Evolutionary conservation across 179 eudicot species (phyloP), one percentile per base, ranked within the genome.

Genomic region (Amaranthus tricolor): DNA sequence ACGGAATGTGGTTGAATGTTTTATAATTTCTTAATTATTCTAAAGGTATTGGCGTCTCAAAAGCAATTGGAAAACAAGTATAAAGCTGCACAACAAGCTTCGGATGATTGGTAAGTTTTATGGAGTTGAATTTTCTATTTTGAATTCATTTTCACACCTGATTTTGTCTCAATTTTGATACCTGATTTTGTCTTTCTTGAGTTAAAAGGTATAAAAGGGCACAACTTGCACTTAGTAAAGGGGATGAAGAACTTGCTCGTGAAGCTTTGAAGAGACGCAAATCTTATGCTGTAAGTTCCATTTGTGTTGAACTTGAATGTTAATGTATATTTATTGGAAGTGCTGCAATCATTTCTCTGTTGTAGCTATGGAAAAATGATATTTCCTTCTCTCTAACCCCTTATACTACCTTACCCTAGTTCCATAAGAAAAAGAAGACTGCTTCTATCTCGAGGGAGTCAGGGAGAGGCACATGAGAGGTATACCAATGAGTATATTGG

Each of bases 181-280:
- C 19, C 19, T 62, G 55, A 21, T 48, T 19, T 73, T 17, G 17
- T 56, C 49, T 68, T 65, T n/a, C 16, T 70, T 77, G 62, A 56
- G 44, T 69, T n/a, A 43, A 55, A 73, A 95, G 99, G 99, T 93
- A 95, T 73, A 81, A 76, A 75, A 89, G 91, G 79, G 99, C 99
- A 68, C 98, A 91, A 80, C 90, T 93, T 83, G 99, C 98, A 70
- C 90, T 95, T 71, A 85, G 87, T 55, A 95, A 93, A 79, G 99
- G 99, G 74, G 92, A 95, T 21, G 99, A 95, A 79, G 98, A 93
- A 58, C 99, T 95, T 86, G 99, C 99, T 81, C 99, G 99, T 72
- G 99, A 95, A 89, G 98, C 99, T 78, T 93, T 95, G 66, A 91
- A 95, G 83, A 79, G 99, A 74, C 92, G 98, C 74, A 95, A 95